Base-by-base conservation (phyloP, 2,329 filamentous ascomycete species). In the Paracoccidioides lutzii region DNA sequence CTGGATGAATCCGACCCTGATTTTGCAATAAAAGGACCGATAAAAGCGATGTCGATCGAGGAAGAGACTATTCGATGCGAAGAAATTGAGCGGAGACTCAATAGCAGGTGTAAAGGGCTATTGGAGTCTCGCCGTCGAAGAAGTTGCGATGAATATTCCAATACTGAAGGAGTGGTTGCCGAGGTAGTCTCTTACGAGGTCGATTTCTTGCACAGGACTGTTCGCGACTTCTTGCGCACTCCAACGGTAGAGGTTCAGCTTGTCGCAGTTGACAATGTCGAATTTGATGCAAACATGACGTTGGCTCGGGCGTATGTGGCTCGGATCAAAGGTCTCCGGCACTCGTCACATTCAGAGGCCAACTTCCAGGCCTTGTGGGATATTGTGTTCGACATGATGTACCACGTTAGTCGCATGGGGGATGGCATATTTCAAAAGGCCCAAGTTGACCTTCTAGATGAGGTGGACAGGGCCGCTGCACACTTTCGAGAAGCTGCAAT, bases 91-190 rank as follows among this genome's bases (percentile, higher is more conserved):
- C 52, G 56, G n/a, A 56, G 60, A 5, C 28, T 62, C 9, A 61
- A 55, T 41, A 57, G 56, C 45, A 56, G 61, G 7, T 63, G 59
- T 49, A 57, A 61, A 53, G 59, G 58, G 6, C 55, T 63, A 3
- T 41, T 61, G n/a, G 59, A 62, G 46, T 46, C 32, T 43, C 12
- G 38, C 12, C 37, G 42, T 32, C n/a, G 33, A 30, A n/a, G 5
- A 10, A 32, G 22, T 14, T 30, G 42, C 15, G 40, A 45, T 37
- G 22, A 8, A 1, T 54, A 37, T n/a, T 54, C 40, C 15, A 44
- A 46, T 15, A 10, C 9, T 4, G 46, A 49, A 9, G 46, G 46
- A 32, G 46, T 37, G 22, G 46, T 49, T 12, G 32, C n/a, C 22
- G 46, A 28, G 14, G 6, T 38, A 50, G 14, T 22, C 8, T 37